Evolutionary conservation across 345 rosid genomes (phyloP).

Genomic region (Cardamine resedifolia): DNA sequence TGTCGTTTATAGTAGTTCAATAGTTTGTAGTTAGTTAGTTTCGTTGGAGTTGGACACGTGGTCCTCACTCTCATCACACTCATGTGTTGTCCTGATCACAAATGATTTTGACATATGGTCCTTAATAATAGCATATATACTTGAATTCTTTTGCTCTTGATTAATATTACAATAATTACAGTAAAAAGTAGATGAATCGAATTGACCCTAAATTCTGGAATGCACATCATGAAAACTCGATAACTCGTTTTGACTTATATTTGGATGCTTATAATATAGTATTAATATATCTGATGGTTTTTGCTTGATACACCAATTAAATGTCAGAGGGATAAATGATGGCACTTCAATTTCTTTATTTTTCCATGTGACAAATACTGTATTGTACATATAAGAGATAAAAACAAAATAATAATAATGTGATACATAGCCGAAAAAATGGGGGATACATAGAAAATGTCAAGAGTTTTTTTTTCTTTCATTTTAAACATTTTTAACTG

Average conservation of each 20-base stretch:
- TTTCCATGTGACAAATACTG: constrained; percentile 27
- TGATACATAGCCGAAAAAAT: neutral
- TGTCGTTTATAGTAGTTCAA: neutral
- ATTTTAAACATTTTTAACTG: neutral
- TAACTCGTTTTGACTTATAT: constrained; percentile 25
- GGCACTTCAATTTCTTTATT: constrained; percentile 17
- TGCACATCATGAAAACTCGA: constrained; percentile 24
- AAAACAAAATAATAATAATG: constrained; percentile 24
- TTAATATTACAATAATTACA: neutral
- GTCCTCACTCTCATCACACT: constrained; percentile 24
- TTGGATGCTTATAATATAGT: constrained; percentile 6
- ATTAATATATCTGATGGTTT: neutral
- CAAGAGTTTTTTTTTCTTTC: neutral
- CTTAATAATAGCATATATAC: constrained; percentile 20
- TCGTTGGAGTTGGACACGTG: constrained; percentile 29
- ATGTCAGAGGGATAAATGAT: constrained; percentile 24
- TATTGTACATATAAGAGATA: constrained; percentile 13
- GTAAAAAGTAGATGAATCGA: constrained; percentile 6
- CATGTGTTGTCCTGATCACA: constrained; percentile 31
- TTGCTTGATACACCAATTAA: constrained; percentile 23
- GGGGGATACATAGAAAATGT: neutral
- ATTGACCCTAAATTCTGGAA: constrained; percentile 26
- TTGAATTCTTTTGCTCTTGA: constrained; percentile 14
- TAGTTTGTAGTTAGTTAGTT: constrained; percentile 18
- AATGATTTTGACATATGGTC: constrained; percentile 30